Evolutionary conservation across 1,284 basidiomycete species (phyloP), one percentile per base, ranked within the genome.

Genomic region (Cryptococcus sp.): DNA sequence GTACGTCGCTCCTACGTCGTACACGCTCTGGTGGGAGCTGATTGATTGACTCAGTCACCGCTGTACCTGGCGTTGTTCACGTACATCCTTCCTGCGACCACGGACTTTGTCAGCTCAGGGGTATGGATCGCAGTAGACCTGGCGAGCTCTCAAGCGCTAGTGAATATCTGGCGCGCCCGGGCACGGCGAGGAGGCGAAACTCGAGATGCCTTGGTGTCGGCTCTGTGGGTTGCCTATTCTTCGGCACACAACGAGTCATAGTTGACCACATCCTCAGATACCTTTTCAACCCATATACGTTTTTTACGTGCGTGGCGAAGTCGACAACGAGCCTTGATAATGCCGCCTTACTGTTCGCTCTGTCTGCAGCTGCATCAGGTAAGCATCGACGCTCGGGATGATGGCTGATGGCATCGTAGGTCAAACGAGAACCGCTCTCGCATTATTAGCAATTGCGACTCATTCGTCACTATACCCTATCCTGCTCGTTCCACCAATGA

Each of bases 261-360:
- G 19, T 66, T 58, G 47, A 55, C 42, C 41, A 45, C 20, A 17
- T 27, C 50, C 47, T 2, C 65, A 93, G 91, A 42, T 93, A 89
- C 77, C 83, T 97, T 3, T 79, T 95, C 60, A 96, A 96, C 67
- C 94, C 94, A 4, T 94, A 95, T 74, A 80, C 90, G 5, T 75
- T 94, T 49, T 81, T 91, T 1, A 86, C 92, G 0, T 88, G 86
- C 41, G 79, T 93, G 2, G 88, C 91, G 0, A 79, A 87, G 8
- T 94, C 93, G 0, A 90, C 90, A 0, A 87, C 90, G 0, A 83
- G 85, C 0, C 79, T 97, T 19, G 90, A 93, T 71, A 93, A 89
- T 69, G 81, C 85, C 0, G 76, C 90, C 5, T 77, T 86, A 30
- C 80, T 95, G 1, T 71, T 88, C 1, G 75, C 87, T 0, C 74